Base-by-base conservation (phyloP, 495 filamentous ascomycete genomes). In the Tuber magnatum region DNA sequence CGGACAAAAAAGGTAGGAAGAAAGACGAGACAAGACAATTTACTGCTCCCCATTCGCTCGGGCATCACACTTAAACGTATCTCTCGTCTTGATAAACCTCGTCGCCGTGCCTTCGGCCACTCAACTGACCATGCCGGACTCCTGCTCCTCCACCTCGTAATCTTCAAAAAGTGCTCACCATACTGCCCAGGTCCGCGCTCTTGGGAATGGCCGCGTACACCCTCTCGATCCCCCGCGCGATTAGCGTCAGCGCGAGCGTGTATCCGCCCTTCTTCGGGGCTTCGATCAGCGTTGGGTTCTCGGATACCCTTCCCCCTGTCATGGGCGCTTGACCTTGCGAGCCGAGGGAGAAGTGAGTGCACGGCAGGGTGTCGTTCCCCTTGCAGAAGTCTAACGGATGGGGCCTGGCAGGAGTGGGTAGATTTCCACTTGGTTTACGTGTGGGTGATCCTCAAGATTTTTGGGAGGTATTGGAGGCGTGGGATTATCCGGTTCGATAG, bases 41-140 rank as follows among this genome's bases (percentile, higher is more conserved):
- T 2, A 32, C 16, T 20, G 12, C 56, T n/a, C 56, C 69, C 82
- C 81, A 28, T 82, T 76, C 0, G 80, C 74, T 80, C 80, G 78
- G 32, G 78, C 65, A 44, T 80, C 61, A 12, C 74, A 89, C 22
- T 86, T 88, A 80, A 89, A 89, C 71, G 86, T 88, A 73, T 93
- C 90, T 85, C 91, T 93, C 91, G 93, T 93, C 84, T 93, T 92
- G 61, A 93, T 90, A 82, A 93, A 93, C 73, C 91, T 87, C 74
- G 85, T 86, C 80, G 90, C 87, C 72, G 90, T 87, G 51, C 86
- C 86, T 80, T 88, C 84, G 8, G 88, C 88, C 24, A 91, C 89
- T 74, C 83, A 83, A 80, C 91, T 89, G 65, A 91, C 86, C 14
- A 86, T 88, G 81, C 84, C 85, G 79, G 86, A 90, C 76, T 89